These are phyloP conservation scores for Schizosaccharomyces octosporus DNA, from an alignment of 805 yeast genomes.

Conservation along the genomic window DNA sequence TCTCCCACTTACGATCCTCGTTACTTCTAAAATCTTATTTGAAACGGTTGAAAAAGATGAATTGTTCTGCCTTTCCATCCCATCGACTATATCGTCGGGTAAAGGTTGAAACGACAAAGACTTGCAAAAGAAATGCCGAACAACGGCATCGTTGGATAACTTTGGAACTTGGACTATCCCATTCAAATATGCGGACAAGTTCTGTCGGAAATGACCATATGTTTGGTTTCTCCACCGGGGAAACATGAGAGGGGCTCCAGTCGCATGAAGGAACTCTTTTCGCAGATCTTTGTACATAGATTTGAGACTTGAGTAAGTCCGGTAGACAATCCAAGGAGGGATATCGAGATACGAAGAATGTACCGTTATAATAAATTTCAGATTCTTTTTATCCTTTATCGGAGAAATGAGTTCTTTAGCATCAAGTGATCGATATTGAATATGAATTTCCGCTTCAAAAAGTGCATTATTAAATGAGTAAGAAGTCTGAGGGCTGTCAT, in stretches of 20 bases:
- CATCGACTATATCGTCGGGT: not conserved
- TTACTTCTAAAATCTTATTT: not conserved
- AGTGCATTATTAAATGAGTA: not conserved
- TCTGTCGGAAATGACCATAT: not conserved
- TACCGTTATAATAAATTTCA: not conserved
- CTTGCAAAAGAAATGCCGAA: not conserved
- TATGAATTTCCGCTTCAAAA: not conserved
- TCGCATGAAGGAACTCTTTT: not conserved
- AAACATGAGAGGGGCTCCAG: not conserved
- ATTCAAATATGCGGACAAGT: not conserved
- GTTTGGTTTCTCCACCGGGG: not conserved
- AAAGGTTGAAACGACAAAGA: not conserved
- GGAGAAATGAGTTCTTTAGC: not conserved
- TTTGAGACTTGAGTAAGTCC: not conserved
- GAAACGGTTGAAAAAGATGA: not conserved
- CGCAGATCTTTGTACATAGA: not conserved
- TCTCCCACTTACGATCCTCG: no score
- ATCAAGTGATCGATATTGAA: not conserved
- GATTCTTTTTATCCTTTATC: not conserved
- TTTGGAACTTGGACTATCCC: not conserved
- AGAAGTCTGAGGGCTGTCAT: no score
- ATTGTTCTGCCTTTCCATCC: not conserved
- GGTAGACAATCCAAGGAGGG: not conserved
- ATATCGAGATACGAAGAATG: not conserved
- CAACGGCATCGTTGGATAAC: not conserved